Base-by-base conservation (phyloP, 1,284 basidiomycete genomes). In the Leccinum idahoense region DNA sequence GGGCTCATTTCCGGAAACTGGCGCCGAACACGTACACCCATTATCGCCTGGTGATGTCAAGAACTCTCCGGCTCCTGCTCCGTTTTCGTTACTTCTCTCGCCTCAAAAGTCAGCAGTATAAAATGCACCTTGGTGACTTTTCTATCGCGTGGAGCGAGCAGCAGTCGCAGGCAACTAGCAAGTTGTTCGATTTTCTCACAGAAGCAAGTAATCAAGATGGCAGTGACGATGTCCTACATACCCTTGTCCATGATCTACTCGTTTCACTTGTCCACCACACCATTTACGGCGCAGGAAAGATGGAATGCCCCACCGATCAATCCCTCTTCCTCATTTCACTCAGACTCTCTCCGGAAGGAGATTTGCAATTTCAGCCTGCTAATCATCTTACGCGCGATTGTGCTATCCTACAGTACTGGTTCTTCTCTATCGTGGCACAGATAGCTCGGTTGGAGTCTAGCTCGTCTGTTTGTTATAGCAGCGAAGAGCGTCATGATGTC, bases 241-340 rank as follows among this genome's bases (percentile, higher is more conserved):
- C 15, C 7, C 44, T n/a, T 10, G 44, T 44, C n/a, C 58, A 63
- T 2, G 8, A 44, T 0, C 12, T 63, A 1, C 56, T 63, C 3
- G 32, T 65, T 18, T 61, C 58, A 14, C 15, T 65, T 15, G 53
- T 64, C 8, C 49, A 58, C 8, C 62, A 64, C 4, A 39, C 56
- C 10, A 63, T 65, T 5, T 53, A 32, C 29, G 49, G 46, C 7
- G 54, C 57, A 0, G 2, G 51, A 10, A 57, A 64, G 29, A 65
- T 65, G 59, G 62, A 64, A 2, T 63, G 62, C 26, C 59, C 55
- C 8, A 63, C 55, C 1, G 59, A 61, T 35, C 29, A 56, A 56
- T 56, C 54, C 54, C 54, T 56, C 3, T 56, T 56, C 10, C n/a
- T 56, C 7, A 3, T n/a, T 15, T 56, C 54, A 10, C 29, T 56